These are phyloP conservation scores for Obelidium mucronatum DNA, from an alignment of 192 early-diverging fungal genomes.

Conservation along the genomic window DNA sequence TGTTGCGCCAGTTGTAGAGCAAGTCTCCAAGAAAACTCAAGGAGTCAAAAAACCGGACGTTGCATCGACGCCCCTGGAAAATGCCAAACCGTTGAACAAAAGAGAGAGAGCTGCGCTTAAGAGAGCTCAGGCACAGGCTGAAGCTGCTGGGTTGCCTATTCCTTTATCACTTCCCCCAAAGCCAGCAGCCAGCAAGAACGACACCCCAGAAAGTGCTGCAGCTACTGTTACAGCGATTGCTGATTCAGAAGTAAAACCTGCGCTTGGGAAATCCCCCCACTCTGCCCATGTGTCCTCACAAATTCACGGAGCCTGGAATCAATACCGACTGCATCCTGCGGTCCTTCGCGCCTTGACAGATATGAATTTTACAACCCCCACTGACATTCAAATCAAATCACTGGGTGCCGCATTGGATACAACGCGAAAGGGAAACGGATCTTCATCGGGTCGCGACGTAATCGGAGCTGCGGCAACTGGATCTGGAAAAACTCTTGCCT, in stretches of 20 bases:
- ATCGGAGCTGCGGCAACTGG: conserved; percentile 93
- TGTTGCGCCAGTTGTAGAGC: not conserved
- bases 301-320: conserved; percentile 70
- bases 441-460: conserved; percentile 67
- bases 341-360: conserved; percentile 75
- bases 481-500: conserved; percentile 82
- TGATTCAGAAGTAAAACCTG: conserved; percentile 39
- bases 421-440: conserved; percentile 31
- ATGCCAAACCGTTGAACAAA: conserved; percentile 30
- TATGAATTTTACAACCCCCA: conserved; percentile 78
- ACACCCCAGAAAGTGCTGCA: too few relatives aligned
- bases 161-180: not conserved
- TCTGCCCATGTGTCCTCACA: not conserved
- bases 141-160: not conserved
- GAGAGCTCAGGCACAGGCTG: not conserved
- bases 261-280: conserved; percentile 21
- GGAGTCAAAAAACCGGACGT: not conserved
- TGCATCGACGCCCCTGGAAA: conserved; percentile 1
- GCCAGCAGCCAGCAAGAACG: not conserved
- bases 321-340: conserved; percentile 59
- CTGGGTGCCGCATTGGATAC: conserved; percentile 73
- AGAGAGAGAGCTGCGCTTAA: conserved; percentile 15
- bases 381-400: conserved; percentile 85
- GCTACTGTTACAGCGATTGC: not conserved
- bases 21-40: conserved; percentile 32